A percentile compares a stretch with the other conserved stretches of the same genome.
Conservation (phyloP, 1,284 basidiomycete genomes). For the Paramarasmius palmivorus region DNA sequence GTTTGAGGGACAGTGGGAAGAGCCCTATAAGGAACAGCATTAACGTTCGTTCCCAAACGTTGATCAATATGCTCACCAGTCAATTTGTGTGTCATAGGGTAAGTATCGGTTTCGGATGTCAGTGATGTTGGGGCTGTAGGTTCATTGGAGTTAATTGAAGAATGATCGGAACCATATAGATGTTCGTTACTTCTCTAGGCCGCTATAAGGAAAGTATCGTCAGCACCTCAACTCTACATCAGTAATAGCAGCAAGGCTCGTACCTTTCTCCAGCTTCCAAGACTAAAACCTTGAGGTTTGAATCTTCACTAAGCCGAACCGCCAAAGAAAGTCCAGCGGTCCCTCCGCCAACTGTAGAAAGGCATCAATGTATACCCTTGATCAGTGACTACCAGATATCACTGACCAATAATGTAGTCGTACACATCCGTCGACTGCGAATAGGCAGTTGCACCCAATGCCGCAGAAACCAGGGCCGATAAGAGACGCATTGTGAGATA, state of each 20-base stretch:
- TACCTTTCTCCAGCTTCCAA: background rate
- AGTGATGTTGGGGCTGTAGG: slow-evolving; percentile 14
- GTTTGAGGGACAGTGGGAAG: slow-evolving; percentile 13
- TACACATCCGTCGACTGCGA: too few species aligned
- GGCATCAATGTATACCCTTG: too few species aligned
- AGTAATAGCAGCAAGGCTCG: background rate
- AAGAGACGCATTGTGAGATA: too few species aligned
- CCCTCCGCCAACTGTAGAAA: background rate
- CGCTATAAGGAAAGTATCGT: too few species aligned
- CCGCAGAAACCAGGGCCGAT: too few species aligned
- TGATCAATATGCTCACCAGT: slow-evolving; percentile 6
- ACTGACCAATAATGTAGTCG: too few species aligned
- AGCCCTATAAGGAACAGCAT: slow-evolving; percentile 1
- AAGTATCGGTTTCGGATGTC: slow-evolving; percentile 10
- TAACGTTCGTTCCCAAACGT: background rate
- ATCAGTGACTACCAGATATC: too few species aligned
- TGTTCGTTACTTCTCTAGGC: too few species aligned
- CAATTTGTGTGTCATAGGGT: slow-evolving; percentile 13
- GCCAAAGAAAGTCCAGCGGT: background rate
- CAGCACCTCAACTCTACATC: background rate
- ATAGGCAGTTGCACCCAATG: too few species aligned
- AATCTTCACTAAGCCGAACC: background rate
- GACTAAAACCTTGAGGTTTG: background rate
- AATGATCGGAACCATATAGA: background rate
- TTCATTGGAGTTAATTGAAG: too few species aligned